Evolutionary conservation across 352 stramenopile species (phyloP), one percentile per base, ranked within the genome.

Genomic region (Globisporangium apiculatum): DNA sequence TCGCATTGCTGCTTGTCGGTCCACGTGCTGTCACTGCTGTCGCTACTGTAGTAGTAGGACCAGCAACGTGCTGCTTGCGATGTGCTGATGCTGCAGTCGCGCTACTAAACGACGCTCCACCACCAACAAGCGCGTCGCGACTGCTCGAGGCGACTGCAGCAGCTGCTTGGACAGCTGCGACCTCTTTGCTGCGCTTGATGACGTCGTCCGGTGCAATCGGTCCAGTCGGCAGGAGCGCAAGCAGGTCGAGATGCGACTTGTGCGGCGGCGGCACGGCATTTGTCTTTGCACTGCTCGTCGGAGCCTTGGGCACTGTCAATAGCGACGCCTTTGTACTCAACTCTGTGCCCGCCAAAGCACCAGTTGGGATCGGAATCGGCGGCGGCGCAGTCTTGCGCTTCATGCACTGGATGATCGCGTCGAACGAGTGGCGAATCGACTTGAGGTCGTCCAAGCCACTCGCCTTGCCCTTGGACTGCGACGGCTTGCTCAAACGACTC

Each of bases 351-450:
- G 57, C 53, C 14, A 54, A 41, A 1, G 66, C 64, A 5, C 57
- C 40, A 11, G 62, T 62, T 3, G 71, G 68, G 37, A 91, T 89
- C 12, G 83, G 83, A 38, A 93, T 89, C 7, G 82, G 79, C 7
- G 84, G 79, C 15, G 83, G 73, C 14, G 82, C 71, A 5, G 78
- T 76, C 62, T 94, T 92, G 49, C 73, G 72, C 65, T 93, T 93
- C 83, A 93, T 91, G 51, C 83, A 90, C 60, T 90, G 81, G 12
- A 93, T 84, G 54, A 93, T 93, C 43, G 81, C 80, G 42, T 91
- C 80, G 43, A 93, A 93, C 31, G 83, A 93, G 6, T 66, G 81
- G 38, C 73, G 76, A 59, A 93, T 90, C 37, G 83, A 89, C 65
- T 87, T 86, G 24, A 91, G 65, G 63, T 91, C 81, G 48, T 88